Percentiles rank a stretch among this genome's conserved stretches.
These are phyloP conservation scores for Plasmodium vivax DNA, from an alignment of 169 alveolate genomes.

Conservation along the genomic window DNA sequence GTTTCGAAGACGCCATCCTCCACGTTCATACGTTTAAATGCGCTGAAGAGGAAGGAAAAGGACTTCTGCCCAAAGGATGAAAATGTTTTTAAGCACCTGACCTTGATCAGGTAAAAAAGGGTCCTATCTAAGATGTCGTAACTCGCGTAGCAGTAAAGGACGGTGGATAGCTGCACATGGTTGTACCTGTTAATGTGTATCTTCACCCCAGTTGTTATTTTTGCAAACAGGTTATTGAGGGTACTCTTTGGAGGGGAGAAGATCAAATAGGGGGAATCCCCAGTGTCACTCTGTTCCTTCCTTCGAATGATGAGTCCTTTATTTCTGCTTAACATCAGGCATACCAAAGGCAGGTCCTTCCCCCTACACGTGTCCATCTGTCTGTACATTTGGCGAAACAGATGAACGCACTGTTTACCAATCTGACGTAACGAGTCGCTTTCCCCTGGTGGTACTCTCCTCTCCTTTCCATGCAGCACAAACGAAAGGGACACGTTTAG, in stretches of 20 bases:
- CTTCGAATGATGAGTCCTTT: background rate
- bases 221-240: background rate
- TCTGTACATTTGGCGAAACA: background rate
- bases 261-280: background rate
- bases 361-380: background rate
- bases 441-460: no score
- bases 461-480: background rate
- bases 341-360: constrained; percentile 21
- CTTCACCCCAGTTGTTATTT: background rate
- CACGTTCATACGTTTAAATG: constrained; percentile 38
- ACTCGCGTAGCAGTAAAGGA: constrained; percentile 33
- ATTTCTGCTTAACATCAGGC: background rate
- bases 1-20: constrained; percentile 31
- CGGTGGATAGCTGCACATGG: constrained; percentile 11
- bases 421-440: background rate
- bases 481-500: background rate
- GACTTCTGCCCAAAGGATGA: constrained; percentile 19
- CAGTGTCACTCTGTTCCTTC: background rate
- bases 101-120: constrained; percentile 10
- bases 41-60: constrained; percentile 40
- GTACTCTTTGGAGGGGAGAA: background rate
- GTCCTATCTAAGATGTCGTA: constrained; percentile 3
- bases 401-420: background rate
- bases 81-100: constrained; percentile 21
- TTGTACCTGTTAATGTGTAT: background rate